Evolutionary conservation across 768 basidiomycete species (phyloP).

Genomic region (Lactifluus volemus): DNA sequence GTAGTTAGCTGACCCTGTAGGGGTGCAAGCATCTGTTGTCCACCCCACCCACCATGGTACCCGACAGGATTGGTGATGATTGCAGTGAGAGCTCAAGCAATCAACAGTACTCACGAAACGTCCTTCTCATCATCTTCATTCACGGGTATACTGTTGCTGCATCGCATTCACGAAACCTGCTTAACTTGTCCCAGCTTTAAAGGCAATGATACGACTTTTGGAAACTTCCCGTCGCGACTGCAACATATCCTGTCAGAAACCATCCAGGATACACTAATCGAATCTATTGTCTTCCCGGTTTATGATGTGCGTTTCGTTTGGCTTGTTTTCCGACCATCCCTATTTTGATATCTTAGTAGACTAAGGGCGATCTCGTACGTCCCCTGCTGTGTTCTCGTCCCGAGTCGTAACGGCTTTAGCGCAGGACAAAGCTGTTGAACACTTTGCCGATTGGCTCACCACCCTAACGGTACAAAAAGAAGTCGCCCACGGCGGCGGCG

Average conservation of each 20-base stretch:
- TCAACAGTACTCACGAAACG: conserved; percentile 27
- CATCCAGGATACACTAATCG: conserved; percentile 45
- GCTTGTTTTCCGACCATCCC: not conserved
- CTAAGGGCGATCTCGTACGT: conserved; percentile 82
- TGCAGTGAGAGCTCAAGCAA: not conserved
- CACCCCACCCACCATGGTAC: not conserved
- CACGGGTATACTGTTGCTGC: conserved; percentile 47
- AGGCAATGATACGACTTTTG: conserved; percentile 63
- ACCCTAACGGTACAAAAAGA: conserved; percentile 82
- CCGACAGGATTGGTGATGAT: not conserved
- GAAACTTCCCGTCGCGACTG: conserved; percentile 69
- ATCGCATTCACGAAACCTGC: conserved; percentile 18
- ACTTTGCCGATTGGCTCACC: conserved; percentile 89
- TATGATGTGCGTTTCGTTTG: conserved; percentile 56
- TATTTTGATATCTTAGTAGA: conserved; percentile 35
- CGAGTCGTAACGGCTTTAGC: not conserved
- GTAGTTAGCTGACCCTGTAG: not conserved
- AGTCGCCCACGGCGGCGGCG: conserved; percentile 69
- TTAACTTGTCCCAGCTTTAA: conserved; percentile 34
- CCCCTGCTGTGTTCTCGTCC: not conserved
- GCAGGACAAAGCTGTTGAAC: conserved; percentile 48
- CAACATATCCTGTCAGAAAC: conserved; percentile 68
- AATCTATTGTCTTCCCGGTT: conserved; percentile 78
- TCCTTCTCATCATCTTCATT: conserved; percentile 65
- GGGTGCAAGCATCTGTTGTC: not conserved